Base-by-base conservation (phyloP, 2,329 filamentous ascomycete species). In the Sporothrix pallida region DNA sequence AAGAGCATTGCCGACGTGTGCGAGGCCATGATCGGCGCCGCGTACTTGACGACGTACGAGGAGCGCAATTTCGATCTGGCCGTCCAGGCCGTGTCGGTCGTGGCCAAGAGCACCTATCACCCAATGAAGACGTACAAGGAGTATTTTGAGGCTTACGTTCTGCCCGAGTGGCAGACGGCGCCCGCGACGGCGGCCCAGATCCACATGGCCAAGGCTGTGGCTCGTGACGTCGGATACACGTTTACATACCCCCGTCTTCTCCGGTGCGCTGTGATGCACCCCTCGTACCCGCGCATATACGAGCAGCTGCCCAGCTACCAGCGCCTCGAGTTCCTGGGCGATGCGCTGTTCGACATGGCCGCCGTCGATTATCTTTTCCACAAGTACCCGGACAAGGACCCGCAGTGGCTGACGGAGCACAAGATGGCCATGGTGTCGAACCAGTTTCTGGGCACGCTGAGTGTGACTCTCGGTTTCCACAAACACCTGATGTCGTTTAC, bases 401-500 rank as follows among this genome's bases (percentile, higher is more conserved):
- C 96, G 0, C 95, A 98, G 80, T 98, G 95, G 95, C 86, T 99
- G 74, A 98, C 96, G 0, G 96, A 98, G 82, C 95, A 98, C 86
- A 98, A 98, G 83, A 98, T 97, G 91, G 94, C 95, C n/a, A 98
- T 99, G 93, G 95, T 96, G 0, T 96, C 93, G 71, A 99, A 99
- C 83, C 94, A 95, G 75, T 99, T 98, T 79, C 87, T 98, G 1
- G 94, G 93, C 0, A 93, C 91, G 20, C 85, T 98, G 2, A 92
- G 92, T 74, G 93, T 97, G 2, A 87, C 89, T 67, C 87, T 98
- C 0, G 91, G 88, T 0, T 91, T 98, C 72, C 90, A 98, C 79
- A 88, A 85, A 68, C 91, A 95, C 79, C 83, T 98, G 17, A 87
- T 89, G 0, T 83, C 86, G 6, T 85, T 92, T 9, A 84, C 83